A percentile compares a stretch with the other conserved stretches of the same genome.
Evolutionary conservation across 306 rosid species (phyloP).

Genomic region (Sicyos edulis): DNA sequence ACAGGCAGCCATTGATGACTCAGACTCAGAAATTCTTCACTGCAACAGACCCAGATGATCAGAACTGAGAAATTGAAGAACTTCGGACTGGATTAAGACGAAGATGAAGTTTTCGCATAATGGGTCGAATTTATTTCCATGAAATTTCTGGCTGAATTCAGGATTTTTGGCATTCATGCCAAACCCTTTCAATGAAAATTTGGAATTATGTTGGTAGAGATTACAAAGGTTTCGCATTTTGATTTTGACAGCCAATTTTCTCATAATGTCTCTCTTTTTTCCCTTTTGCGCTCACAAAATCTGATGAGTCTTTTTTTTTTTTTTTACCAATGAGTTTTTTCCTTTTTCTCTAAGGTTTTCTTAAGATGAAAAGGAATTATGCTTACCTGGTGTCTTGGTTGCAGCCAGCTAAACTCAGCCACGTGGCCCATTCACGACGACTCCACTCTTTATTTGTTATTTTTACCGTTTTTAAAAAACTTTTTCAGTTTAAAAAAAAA

Average conservation of each 20-base stretch:
- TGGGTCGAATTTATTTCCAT: background rate
- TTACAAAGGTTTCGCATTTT: background rate
- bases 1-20: slow-evolving; percentile 67
- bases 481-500: no score
- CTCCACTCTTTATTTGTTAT: no score
- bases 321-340: no score
- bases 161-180: background rate
- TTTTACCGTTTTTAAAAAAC: no score
- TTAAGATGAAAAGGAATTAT: no score
- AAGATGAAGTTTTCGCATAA: background rate
- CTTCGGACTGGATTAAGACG: background rate
- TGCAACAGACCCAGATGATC: background rate
- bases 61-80: background rate
- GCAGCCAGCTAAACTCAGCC: no score
- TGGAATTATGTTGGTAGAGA: background rate
- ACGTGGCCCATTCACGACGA: no score
- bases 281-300: no score
- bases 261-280: background rate
- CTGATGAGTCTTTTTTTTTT: no score
- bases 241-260: background rate
- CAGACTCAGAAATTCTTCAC: background rate
- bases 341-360: no score
- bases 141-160: background rate
- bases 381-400: no score
- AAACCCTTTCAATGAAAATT: background rate